Evolutionary conservation across 768 basidiomycete species (phyloP), one percentile per base, ranked within the genome.

Genomic region (Amanita fuliginea): DNA sequence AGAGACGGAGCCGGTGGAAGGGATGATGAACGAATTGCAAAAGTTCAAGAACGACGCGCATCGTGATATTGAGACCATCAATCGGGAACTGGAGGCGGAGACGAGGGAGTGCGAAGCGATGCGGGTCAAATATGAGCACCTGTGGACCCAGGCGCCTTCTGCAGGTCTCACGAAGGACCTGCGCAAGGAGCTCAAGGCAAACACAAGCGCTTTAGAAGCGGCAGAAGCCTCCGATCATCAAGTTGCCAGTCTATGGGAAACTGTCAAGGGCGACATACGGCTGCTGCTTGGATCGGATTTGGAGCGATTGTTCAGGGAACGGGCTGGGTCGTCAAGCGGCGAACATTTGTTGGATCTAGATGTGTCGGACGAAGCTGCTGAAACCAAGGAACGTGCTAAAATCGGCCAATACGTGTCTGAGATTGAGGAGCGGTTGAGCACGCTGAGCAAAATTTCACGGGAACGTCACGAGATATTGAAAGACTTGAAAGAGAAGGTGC

Each of bases 401-500:
- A 82, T 93, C 48, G 68, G 70, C 6, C 72, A 71, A 39, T 74
- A 76, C 49, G 83, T 93, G 0, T 68, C 70, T 2, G 84, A 86
- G 58, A 84, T 92, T 51, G 86, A 89, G 55, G 85, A 94, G 51
- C 69, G 81, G 43, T 63, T 98, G 13, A 82, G 80, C 22, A 71
- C 82, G 57, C 61, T 98, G 43, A 82, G 77, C 63, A 86, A 91
- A 69, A 84, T 99, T 53, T 75, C 82, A 40, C 78, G 79, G 51
- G 95, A 98, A 67, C 71, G 95, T 43, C 78, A 76, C 9, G 87
- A 94, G 56, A 82, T 92, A 0, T 65, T 98, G 47, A 93, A 88
- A 61, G 96, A 98, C 60, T 70, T 99, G 43, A 99, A 98, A 63
- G 94, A 97, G 39, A 96, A 95, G 79, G 94, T 92, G 47, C 39